Base-by-base conservation (phyloP, 2,329 filamentous ascomycete genomes). In the Ilyonectria robusta region DNA sequence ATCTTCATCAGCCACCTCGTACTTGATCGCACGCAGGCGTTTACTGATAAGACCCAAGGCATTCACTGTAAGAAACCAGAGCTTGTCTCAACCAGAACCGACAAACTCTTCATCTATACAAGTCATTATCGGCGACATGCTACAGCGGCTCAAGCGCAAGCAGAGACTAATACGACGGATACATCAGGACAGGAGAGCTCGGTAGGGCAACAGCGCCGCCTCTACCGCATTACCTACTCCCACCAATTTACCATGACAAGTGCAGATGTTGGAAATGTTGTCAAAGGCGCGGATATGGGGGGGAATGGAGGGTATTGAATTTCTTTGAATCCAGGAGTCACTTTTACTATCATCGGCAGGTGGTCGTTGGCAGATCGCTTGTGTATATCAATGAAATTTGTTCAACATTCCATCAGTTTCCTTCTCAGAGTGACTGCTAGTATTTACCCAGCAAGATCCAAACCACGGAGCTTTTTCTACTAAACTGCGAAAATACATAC, bases 401-500 rank as follows among this genome's bases (percentile, higher is more conserved):
- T 42, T 29, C 21, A 31, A 29, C 31, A 10, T 33, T 42, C 21
- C 33, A 33, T 50, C 19, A 29, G 33, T n/a, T 29, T 51, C 33
- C 11, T 29, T 51, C 21, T 6, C 31, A 46, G n/a, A 47, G 55
- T 55, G 35, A 55, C 33, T 9, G 51, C 51, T 17, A 59, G 46
- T 15, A 13, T 29, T 26, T 29, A 44, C 47, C 44, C 48, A 47
- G 40, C 48, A 46, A 46, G 35, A 55, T 57, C 47, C 46, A 47
- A 66, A 46, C 47, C 33, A 53, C 40, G 23, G n/a, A 35, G 26
- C 33, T 40, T 58, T 61, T 60, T 59, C 60, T 67, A 59, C 50
- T 56, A 33, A 23, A 44, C 48, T 50, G 31, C 35, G 23, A 31
- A 26, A 60, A 65, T 69, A 68, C 62, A 66, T 64, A 63, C 61